These are phyloP conservation scores for Beauveria sp. DNA, from an alignment of 2,329 filamentous ascomycete species.

Conservation along the genomic window DNA sequence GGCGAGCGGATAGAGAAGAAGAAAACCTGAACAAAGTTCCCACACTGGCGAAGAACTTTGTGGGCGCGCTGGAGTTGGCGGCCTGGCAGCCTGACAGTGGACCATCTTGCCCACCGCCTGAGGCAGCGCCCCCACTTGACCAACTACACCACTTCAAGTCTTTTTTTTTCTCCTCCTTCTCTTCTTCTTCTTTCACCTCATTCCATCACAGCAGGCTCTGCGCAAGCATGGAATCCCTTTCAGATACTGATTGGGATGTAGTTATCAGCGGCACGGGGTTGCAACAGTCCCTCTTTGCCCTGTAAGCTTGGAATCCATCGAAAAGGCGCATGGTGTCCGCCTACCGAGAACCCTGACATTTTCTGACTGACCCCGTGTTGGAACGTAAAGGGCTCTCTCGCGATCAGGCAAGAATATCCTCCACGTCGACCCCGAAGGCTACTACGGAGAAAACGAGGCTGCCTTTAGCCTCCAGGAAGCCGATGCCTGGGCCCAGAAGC, in stretches of 20 bases:
- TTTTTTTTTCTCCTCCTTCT: constrained; percentile 14
- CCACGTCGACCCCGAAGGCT: constrained; percentile 79
- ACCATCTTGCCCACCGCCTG: neutral
- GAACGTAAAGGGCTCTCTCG: constrained; percentile 69
- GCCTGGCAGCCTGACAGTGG: neutral
- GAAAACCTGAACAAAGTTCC: constrained; percentile 15
- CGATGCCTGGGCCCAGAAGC: constrained; percentile 58
- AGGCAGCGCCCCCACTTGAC: constrained; percentile 11
- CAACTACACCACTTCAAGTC: neutral
- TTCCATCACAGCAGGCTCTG: constrained; percentile 7
- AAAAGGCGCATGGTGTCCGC: constrained; percentile 5
- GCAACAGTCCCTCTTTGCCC: constrained; percentile 69
- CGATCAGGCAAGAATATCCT: constrained; percentile 86
- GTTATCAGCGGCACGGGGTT: constrained; percentile 72
- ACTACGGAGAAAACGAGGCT: constrained; percentile 82
- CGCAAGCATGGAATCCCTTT: constrained; percentile 61
- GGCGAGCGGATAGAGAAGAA: constrained; percentile 31
- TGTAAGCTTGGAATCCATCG: constrained; percentile 49
- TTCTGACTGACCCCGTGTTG: constrained; percentile 25
- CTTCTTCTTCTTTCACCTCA: constrained; percentile 11
- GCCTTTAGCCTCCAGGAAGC: constrained; percentile 78
- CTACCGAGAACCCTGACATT: constrained; percentile 13
- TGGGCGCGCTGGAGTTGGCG: neutral
- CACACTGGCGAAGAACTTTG: constrained; percentile 2
- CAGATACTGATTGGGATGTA: constrained; percentile 70